Evolutionary conservation across 1,139 yeast species (phyloP), one percentile per base, ranked within the genome.

Genomic region (Magnusiomyces fungicola): DNA sequence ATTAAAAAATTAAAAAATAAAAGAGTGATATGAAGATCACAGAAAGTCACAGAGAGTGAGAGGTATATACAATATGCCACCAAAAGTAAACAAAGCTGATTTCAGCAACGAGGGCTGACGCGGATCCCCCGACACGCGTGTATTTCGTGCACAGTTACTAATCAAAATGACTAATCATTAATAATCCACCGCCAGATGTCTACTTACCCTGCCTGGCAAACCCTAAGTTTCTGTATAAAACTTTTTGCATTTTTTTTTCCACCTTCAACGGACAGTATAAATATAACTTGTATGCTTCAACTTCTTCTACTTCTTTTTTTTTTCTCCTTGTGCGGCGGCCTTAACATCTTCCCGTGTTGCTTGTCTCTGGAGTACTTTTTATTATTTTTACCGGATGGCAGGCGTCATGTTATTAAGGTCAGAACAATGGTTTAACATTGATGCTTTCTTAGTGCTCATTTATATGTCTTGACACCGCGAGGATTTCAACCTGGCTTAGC

Each of bases 341-440:
- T 38, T 23, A 38, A 29, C 41, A 38, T 38, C 41, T 21, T 38
- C 41, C 41, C 41, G 41, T 38, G 41, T 38, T 38, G 41, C 41
- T 22, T 38, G 41, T 38, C 29, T 23, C 41, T 38, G 23, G 41
- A 21, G 41, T 38, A 18, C 21, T 36, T 16, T 25, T 19, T 24
- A 19, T 19, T 41, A 14, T 12, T 38, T 34, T 38, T 21, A 25
- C 48, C 23, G 18, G 33, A 18, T 9, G 9, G n/a, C 40, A 33
- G 40, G 30, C 33, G 40, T 30, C 33, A 18, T 43, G 38, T 21
- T 16, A 12, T 32, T 32, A 32, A 38, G 41, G 41, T 38, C 27
- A 38, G 41, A 38, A 38, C 16, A 38, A 38, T 22, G 24, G 25
- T 38, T 21, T 10, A 23, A 32, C 36, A 14, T 32, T 38, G 41